Evolutionary conservation across 73 alveolate species (phyloP).

Genomic region (Tetrahymena elliotti): DNA sequence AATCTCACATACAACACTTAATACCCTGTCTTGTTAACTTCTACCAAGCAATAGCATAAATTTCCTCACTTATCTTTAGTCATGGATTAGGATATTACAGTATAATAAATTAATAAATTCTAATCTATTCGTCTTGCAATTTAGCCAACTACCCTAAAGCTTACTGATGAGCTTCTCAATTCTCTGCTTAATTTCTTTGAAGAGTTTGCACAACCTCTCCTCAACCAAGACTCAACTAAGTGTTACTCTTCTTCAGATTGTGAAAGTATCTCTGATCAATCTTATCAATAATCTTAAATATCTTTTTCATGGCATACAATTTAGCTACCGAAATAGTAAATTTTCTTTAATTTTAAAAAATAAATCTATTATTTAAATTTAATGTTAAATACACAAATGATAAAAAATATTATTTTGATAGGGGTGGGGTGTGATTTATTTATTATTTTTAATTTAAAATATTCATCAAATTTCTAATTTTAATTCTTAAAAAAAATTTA

Average conservation of each 20-base stretch:
- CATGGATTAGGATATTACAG: constrained; percentile 22
- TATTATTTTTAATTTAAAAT: too few species aligned
- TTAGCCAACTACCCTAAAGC: constrained; percentile 14
- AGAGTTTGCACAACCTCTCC: constrained; percentile 10
- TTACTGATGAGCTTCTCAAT: constrained; percentile 21
- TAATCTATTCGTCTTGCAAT: constrained; percentile 16
- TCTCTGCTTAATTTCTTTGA: constrained; percentile 3
- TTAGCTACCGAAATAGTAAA: neutral
- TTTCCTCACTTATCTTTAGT: constrained; percentile 10
- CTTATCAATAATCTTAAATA: neutral
- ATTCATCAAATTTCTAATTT: too few species aligned
- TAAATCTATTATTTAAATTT: too few species aligned
- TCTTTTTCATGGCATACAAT: neutral
- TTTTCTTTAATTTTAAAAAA: neutral
- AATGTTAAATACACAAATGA: too few species aligned
- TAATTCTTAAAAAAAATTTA: too few species aligned
- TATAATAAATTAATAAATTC: neutral
- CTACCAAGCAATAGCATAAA: constrained; percentile 9
- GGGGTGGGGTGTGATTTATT: too few species aligned
- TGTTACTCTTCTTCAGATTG: constrained; percentile 4
- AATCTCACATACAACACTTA: constrained; percentile 17
- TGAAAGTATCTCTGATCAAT: neutral
- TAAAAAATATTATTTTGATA: too few species aligned
- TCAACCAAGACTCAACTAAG: neutral
- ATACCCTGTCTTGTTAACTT: constrained; percentile 46